Percentiles rank a stretch among this genome's conserved stretches.
phyloP scores from a whole-genome alignment of 768 basidiomycete genomes.

The Mycena maculata region DNA sequence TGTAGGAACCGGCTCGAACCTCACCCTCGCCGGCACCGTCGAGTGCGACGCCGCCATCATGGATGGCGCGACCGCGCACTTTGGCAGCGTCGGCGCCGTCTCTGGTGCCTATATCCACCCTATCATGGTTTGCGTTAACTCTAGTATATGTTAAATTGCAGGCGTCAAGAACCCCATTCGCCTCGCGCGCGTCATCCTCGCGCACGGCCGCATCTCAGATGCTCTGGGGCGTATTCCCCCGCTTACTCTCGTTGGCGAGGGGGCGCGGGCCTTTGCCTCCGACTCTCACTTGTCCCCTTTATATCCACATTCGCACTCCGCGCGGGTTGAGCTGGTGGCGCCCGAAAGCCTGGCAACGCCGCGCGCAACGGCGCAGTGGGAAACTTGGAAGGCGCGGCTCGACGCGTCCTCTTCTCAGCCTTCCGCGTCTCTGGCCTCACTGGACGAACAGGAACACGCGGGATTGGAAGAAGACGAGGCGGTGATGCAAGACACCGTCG shows the following conservation, averaged over 20 bases:
- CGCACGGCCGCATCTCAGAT: constrained; percentile 59
- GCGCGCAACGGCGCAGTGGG: constrained; percentile 66
- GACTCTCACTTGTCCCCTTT: too few relatives aligned
- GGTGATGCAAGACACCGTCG: constrained; percentile 82
- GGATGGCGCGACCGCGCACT: constrained; percentile 56
- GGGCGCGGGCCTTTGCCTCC: constrained; percentile 73
- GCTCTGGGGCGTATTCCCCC: constrained; percentile 77
- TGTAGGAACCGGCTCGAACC: constrained; percentile 85
- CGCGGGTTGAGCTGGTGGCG: constrained; percentile 47
- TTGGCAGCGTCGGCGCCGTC: constrained; percentile 81
- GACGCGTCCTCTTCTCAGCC: too few relatives aligned
- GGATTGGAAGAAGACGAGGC: constrained; percentile 36
- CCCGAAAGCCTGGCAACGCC: constrained; percentile 62
- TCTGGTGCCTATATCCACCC: constrained; percentile 56
- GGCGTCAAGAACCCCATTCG: constrained; percentile 79
- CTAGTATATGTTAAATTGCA: constrained; percentile 37
- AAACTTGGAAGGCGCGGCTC: constrained; percentile 66
- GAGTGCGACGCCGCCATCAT: constrained; percentile 89
- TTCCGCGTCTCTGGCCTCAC: too few relatives aligned
- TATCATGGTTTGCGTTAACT: background rate
- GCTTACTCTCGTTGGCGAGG: constrained; percentile 72
- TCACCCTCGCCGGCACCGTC: constrained; percentile 78
- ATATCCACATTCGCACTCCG: too few relatives aligned
- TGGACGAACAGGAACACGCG: too few relatives aligned
- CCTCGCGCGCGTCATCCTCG: constrained; percentile 68